Percentiles rank a stretch among this genome's conserved stretches.
These are phyloP conservation scores for Linanthus parryae DNA, from an alignment of 148 eudicot species.

Conservation along the genomic window DNA sequence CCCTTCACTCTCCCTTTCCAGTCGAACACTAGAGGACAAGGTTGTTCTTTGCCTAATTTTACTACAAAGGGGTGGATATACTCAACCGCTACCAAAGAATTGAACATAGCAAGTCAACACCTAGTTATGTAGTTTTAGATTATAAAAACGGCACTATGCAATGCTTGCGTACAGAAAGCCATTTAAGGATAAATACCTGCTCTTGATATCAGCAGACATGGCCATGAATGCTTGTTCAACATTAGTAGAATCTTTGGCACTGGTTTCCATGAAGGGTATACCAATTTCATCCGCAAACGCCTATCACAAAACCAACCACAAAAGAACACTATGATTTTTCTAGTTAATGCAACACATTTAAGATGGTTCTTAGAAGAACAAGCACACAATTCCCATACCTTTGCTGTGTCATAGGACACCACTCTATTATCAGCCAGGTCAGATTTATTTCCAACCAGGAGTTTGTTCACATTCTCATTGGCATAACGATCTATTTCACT, in stretches of 20 bases:
- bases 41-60: too few relatives aligned
- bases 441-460: conserved; percentile 45
- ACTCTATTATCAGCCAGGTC: conserved; percentile 38
- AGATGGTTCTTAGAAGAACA: too few relatives aligned
- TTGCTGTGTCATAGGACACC: conserved; percentile 42
- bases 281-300: conserved; percentile 58
- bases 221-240: conserved; percentile 60
- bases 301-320: conserved; percentile 14
- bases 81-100: too few relatives aligned
- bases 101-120: too few relatives aligned
- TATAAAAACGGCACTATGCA: too few relatives aligned
- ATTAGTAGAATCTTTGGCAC: conserved; percentile 48
- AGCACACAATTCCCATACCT: conserved; percentile 18
- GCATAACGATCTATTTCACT: conserved; percentile 53
- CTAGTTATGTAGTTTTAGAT: too few relatives aligned
- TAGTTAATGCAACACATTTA: too few relatives aligned
- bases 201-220: conserved; percentile 46
- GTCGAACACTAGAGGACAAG: too few relatives aligned
- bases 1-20: too few relatives aligned
- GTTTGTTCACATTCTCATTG: conserved; percentile 43
- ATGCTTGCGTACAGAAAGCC: too few relatives aligned
- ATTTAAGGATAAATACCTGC: conserved; percentile 20
- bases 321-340: too few relatives aligned
- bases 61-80: too few relatives aligned
- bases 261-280: conserved; percentile 49